Conservation (phyloP, 495 filamentous ascomycete genomes). For the Aspergillus ellipticus region DNA sequence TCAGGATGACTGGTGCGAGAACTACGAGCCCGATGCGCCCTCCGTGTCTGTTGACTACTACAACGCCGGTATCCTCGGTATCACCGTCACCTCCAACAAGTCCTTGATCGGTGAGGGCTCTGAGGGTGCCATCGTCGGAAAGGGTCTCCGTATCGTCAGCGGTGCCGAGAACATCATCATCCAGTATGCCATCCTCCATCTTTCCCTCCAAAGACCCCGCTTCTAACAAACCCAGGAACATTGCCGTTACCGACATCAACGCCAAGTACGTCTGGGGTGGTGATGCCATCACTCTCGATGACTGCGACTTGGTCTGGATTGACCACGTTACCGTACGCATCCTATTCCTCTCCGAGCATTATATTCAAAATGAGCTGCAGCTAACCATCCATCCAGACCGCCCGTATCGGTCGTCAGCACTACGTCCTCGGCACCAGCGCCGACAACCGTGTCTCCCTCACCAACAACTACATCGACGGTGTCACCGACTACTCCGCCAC, state of each 20-base stretch:
- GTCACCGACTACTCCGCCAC: conserved; percentile 35
- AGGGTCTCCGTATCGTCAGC: conserved; percentile 42
- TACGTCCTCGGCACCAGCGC: conserved; percentile 39
- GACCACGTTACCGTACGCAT: conserved; percentile 41
- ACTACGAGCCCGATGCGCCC: conserved; percentile 36
- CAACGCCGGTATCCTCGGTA: conserved; percentile 41
- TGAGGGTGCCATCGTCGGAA: conserved; percentile 40
- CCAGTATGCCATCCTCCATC: conserved; percentile 30
- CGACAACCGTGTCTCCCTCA: conserved; percentile 42
- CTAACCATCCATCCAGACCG: conserved; percentile 25
- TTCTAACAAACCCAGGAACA: conserved; percentile 27
- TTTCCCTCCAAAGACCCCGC: background rate
- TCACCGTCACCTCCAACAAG: conserved; percentile 45
- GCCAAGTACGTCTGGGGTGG: conserved; percentile 49
- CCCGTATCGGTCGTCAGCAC: conserved; percentile 44
- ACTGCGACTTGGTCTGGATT: conserved; percentile 44
- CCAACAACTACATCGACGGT: conserved; percentile 47
- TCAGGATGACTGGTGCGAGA: conserved; percentile 45
- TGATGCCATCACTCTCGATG: conserved; percentile 44
- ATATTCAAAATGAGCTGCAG: background rate
- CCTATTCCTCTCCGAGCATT: conserved; percentile 16
- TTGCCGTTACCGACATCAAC: conserved; percentile 47
- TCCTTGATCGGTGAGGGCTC: conserved; percentile 38
- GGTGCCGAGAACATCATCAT: conserved; percentile 46
- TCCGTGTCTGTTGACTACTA: conserved; percentile 40